Percentiles rank a stretch among this genome's conserved stretches.
Conservation (phyloP, 768 basidiomycete genomes). For the Royoungia palumana region DNA sequence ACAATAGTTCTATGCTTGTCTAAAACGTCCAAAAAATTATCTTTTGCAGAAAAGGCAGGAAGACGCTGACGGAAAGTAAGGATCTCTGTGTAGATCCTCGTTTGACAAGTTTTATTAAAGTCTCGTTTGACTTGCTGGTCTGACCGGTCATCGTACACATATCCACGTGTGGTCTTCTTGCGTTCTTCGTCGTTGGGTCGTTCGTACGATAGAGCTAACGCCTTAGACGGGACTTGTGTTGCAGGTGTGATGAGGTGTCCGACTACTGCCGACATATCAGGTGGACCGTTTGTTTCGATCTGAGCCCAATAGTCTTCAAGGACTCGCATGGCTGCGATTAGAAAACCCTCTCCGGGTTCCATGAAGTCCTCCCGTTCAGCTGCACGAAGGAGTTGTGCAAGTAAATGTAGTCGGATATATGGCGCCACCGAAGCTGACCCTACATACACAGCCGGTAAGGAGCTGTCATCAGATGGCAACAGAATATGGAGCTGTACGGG, state of each 20-base stretch:
- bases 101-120: conserved; percentile 46
- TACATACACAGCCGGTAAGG: conserved; percentile 68
- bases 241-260: conserved; percentile 27
- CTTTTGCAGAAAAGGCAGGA: conserved; percentile 71
- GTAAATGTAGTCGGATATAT: conserved; percentile 82
- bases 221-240: conserved; percentile 11
- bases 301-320: conserved; percentile 69
- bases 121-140: conserved; percentile 49
- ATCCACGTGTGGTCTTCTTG: neutral
- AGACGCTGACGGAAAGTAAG: conserved; percentile 54
- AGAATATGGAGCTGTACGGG: conserved; percentile 68
- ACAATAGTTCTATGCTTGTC: conserved; percentile 65
- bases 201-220: conserved; percentile 12
- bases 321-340: conserved; percentile 64
- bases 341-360: conserved; percentile 68
- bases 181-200: neutral
- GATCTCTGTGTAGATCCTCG: conserved; percentile 53
- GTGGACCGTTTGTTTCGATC: conserved; percentile 68
- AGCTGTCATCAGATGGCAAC: conserved; percentile 42
- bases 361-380: conserved; percentile 54
- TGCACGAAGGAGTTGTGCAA: conserved; percentile 57
- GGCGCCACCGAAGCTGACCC: conserved; percentile 66
- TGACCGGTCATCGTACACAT: conserved; percentile 40
- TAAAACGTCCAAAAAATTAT: conserved; percentile 59
- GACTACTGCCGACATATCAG: conserved; percentile 68